Base-by-base conservation (phyloP, 257 asterid genomes). In the Euphrasia confusa region DNA sequence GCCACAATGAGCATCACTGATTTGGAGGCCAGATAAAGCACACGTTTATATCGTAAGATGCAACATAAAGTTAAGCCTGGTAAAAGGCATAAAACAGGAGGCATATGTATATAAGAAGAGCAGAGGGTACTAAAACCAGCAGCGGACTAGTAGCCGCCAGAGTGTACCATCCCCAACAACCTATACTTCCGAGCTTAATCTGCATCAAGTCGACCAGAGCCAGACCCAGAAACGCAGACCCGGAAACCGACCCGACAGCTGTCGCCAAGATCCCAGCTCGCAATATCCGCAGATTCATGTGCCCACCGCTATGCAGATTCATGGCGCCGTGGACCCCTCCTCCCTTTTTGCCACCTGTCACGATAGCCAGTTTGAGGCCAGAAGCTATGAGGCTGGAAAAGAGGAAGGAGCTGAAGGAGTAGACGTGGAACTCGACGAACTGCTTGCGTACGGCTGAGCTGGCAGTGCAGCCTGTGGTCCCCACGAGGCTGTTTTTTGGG, bases 361-460 rank as follows among this genome's bases (percentile, higher is more conserved):
- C 63, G 54, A 73, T 77, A 24, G 72, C 76, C 62, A 74, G 77
- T 63, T 82, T 80, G 15, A 77, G 76, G 50, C 33, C 71, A 2
- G 67, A 60, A 2, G 78, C 85, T 4, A 75, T 27, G 65, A 82
- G 75, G 37, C 83, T 79, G 45, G 85, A 75, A 26, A 83, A 83
- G 5, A 75, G 69, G 72, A 71, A 83, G 60, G 80, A 73, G 69
- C 73, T 67, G 73, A 75, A 80, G 26, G 76, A 77, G 69, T 69
- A 73, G 52, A 78, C 75, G 10, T 77, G 78, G 17, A 68, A 78
- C 65, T 59, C 61, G 9, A 71, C 71, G 9, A 83, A 33, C 39
- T 69, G 72, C 62, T 64, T 61, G 5, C 49, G 77, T 24, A 69
- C 52, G 65, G 64, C 50, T 9, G 81, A 60, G 65, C 56, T 69